Conservation (phyloP, 805 yeast genomes). For the Millerozyma acaciae region DNA sequence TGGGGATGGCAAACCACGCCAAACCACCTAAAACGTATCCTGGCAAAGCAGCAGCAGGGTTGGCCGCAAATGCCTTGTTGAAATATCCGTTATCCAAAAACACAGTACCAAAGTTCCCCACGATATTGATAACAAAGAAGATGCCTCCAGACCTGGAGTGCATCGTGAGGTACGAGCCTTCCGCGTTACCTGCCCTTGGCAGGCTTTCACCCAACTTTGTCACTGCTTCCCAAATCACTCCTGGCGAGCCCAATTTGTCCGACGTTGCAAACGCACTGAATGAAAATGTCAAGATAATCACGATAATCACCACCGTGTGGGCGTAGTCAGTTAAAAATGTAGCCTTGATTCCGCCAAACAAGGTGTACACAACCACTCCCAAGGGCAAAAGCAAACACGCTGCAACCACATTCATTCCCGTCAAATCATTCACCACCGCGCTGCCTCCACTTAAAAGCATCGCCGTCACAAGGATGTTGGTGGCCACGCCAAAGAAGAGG, state of each 20-base stretch:
- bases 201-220: slow-evolving; percentile 52
- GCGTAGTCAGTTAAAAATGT: slow-evolving; percentile 44
- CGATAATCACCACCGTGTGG: slow-evolving; percentile 56
- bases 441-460: slow-evolving; percentile 91
- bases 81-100: slow-evolving; percentile 85
- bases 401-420: slow-evolving; percentile 78
- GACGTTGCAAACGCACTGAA: slow-evolving; percentile 75
- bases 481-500: slow-evolving; percentile 78
- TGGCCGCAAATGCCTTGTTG: slow-evolving; percentile 83
- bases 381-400: slow-evolving; percentile 79
- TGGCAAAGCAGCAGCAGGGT: slow-evolving; percentile 79
- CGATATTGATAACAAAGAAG: slow-evolving; percentile 79
- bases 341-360: slow-evolving; percentile 45
- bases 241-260: slow-evolving; percentile 74
- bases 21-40: slow-evolving; percentile 87
- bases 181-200: slow-evolving; percentile 77
- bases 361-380: slow-evolving; percentile 53
- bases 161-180: slow-evolving; percentile 88
- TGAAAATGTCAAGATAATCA: slow-evolving; percentile 75
- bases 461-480: slow-evolving; percentile 86
- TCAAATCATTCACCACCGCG: slow-evolving; percentile 72
- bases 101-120: slow-evolving; percentile 88
- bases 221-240: slow-evolving; percentile 69
- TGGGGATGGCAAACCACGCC: slow-evolving; percentile 90
- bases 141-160: slow-evolving; percentile 82